Base-by-base conservation (phyloP, 345 rosid species). In the Cardamine resedifolia region DNA sequence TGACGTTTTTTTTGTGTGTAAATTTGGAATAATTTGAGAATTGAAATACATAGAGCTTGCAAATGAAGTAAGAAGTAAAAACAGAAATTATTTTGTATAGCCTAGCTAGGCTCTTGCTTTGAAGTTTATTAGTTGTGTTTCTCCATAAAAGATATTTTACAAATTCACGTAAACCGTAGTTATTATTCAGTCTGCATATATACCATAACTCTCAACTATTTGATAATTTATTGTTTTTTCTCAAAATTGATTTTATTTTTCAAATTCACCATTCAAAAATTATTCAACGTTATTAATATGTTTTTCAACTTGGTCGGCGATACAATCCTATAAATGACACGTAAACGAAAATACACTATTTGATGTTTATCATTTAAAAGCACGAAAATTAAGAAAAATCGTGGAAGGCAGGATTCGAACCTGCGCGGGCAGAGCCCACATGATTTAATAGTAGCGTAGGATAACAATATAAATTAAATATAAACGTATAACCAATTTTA, bases 381-480 rank as follows among this genome's bases (percentile, higher is more conserved):
- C n/a, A n/a, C n/a, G n/a, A n/a, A n/a, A n/a, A n/a, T n/a, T n/a
- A n/a, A n/a, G n/a, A n/a, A 23, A 23, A 23, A 23, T 1, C 24
- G 24, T 23, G 24, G 2, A 23, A 1, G 74, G 86, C 91, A 86
- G 87, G 87, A 85, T 85, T 88, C 91, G 87, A 87, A 85, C 91
- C 90, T 84, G 89, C 90, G 88, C 91, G 96, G 87, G 87, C 87
- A 76, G 15, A 88, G 90, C 91, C 91, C 95, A 90, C 90, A 83
- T 85, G 91, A 86, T 85, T 92, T n/a, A n/a, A n/a, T n/a, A n/a
- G n/a, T n/a, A n/a, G n/a, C n/a, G n/a, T n/a, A n/a, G n/a, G n/a
- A n/a, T n/a, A n/a, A n/a, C n/a, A n/a, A n/a, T n/a, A n/a, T n/a
- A n/a, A n/a, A n/a, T n/a, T n/a, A 10, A 10, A 10, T 34, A 10